A percentile compares a stretch with the other conserved stretches of the same genome.
These are phyloP conservation scores for Leccinellum albellum DNA, from an alignment of 768 basidiomycete species.

Conservation along the genomic window DNA sequence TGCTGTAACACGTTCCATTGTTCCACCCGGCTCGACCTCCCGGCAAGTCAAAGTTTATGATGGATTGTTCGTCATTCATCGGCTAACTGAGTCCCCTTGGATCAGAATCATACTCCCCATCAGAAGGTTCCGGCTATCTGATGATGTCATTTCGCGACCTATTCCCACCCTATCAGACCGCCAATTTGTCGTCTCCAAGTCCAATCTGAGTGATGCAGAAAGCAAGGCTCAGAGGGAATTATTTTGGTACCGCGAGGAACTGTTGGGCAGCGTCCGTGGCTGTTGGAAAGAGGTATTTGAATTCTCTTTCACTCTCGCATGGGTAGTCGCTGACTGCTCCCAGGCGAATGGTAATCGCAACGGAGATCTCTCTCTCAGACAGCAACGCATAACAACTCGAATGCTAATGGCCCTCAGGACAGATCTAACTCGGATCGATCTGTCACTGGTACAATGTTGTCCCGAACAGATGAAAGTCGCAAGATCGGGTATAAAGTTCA, in stretches of 20 bases:
- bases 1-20: slow-evolving; percentile 48
- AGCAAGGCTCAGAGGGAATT: slow-evolving; percentile 67
- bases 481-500: slow-evolving; percentile 38
- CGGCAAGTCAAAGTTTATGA: slow-evolving; percentile 44
- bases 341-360: slow-evolving; percentile 76
- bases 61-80: background rate
- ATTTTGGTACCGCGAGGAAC: slow-evolving; percentile 94
- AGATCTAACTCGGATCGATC: slow-evolving; percentile 57
- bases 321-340: background rate
- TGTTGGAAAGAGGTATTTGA: slow-evolving; percentile 78
- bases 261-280: slow-evolving; percentile 66
- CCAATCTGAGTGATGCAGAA: slow-evolving; percentile 55
- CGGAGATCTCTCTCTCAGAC: slow-evolving; percentile 74
- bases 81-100: slow-evolving; percentile 1
- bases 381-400: slow-evolving; percentile 68
- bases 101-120: slow-evolving; percentile 67
- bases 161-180: slow-evolving; percentile 85
- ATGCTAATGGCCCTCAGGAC: slow-evolving; percentile 78
- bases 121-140: slow-evolving; percentile 60
- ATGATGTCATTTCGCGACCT: slow-evolving; percentile 53
- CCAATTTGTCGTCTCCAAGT: slow-evolving; percentile 86
- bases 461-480: slow-evolving; percentile 15
- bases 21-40: slow-evolving; percentile 86
- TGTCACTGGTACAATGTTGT: slow-evolving; percentile 45
- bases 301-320: background rate